These are phyloP conservation scores for Syncephalastrum racemosum DNA, from an alignment of 371 early-diverging fungal genomes.

Conservation along the genomic window DNA sequence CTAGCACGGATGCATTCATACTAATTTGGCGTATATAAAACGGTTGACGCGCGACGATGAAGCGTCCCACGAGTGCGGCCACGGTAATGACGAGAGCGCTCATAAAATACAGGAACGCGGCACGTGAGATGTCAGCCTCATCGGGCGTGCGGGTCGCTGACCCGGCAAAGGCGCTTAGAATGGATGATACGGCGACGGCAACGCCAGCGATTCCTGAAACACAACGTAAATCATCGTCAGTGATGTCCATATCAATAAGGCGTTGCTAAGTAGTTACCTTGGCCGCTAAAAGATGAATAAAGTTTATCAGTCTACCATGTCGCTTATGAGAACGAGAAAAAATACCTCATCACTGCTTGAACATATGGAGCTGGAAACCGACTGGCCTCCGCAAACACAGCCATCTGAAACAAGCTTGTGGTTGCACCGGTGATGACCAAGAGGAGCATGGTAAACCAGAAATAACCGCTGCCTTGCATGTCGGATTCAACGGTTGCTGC, in stretches of 20 bases:
- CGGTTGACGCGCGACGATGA: conserved; percentile 40
- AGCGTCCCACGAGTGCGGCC: conserved; percentile 46
- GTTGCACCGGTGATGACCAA: conserved; percentile 61
- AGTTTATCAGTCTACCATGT: background rate
- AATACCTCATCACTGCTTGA: conserved; percentile 74
- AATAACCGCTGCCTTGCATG: conserved; percentile 42
- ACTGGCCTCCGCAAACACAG: conserved; percentile 73
- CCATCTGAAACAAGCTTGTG: conserved; percentile 68
- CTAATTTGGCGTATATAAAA: conserved; percentile 51
- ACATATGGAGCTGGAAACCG: conserved; percentile 70
- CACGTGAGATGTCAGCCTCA: conserved; percentile 34
- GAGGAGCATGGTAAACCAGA: conserved; percentile 60
- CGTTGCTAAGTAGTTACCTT: conserved; percentile 31
- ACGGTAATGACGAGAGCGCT: conserved; percentile 50
- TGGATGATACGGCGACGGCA: conserved; percentile 58
- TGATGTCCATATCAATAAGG: background rate
- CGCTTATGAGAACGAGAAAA: background rate
- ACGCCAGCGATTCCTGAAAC: conserved; percentile 57
- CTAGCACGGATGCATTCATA: conserved; percentile 19
- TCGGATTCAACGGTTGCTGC: conserved; percentile 32
- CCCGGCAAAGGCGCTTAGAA: conserved; percentile 48
- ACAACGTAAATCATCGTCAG: background rate
- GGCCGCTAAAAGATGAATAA: conserved; percentile 36
- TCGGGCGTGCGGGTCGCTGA: conserved; percentile 26
- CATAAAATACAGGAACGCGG: conserved; percentile 63